Percentiles rank a stretch among this genome's conserved stretches.
Evolutionary conservation across 495 filamentous ascomycete genomes (phyloP).

Genomic region (Sporormia fimetaria): DNA sequence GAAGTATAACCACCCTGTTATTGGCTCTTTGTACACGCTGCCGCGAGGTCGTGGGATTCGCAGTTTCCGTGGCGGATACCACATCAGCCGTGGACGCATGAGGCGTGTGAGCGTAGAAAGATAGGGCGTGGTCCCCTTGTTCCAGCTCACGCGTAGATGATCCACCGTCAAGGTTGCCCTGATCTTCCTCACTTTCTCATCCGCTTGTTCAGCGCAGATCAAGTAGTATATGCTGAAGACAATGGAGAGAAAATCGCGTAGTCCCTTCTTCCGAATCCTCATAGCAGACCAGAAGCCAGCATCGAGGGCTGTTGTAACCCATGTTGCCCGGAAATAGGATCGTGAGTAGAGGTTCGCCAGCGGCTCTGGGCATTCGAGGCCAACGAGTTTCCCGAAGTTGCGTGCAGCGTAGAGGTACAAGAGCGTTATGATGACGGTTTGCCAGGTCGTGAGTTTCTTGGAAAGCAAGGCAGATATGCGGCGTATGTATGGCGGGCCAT

Average conservation of each 20-base stretch:
- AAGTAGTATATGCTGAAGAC: constrained; percentile 82
- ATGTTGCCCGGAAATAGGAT: constrained; percentile 95
- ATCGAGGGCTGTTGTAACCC: constrained; percentile 88
- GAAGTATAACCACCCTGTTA: constrained; percentile 87
- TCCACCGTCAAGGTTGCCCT: constrained; percentile 77
- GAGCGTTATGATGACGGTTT: constrained; percentile 75
- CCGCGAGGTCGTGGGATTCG: constrained; percentile 68
- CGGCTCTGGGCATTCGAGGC: constrained; percentile 85
- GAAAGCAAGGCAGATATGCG: constrained; percentile 59
- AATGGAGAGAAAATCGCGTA: constrained; percentile 70
- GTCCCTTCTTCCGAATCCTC: constrained; percentile 71
- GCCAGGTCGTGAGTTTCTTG: constrained; percentile 68
- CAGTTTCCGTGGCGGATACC: constrained; percentile 66
- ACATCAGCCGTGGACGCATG: constrained; percentile 65
- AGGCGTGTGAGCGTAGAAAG: constrained; percentile 56
- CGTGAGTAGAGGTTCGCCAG: constrained; percentile 87
- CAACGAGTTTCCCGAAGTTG: constrained; percentile 85
- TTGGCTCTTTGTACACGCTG: constrained; percentile 70
- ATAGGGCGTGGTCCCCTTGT: constrained; percentile 81
- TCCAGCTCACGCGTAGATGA: constrained; percentile 88
- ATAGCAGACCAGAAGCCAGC: constrained; percentile 98
- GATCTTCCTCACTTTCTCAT: constrained; percentile 90
- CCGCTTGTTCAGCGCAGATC: constrained; percentile 82
- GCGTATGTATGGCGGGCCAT: constrained; percentile 73
- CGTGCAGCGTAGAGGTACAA: constrained; percentile 84